Evolutionary conservation across 1,284 basidiomycete species (phyloP).

Genomic region (Termitomyces sp.): DNA sequence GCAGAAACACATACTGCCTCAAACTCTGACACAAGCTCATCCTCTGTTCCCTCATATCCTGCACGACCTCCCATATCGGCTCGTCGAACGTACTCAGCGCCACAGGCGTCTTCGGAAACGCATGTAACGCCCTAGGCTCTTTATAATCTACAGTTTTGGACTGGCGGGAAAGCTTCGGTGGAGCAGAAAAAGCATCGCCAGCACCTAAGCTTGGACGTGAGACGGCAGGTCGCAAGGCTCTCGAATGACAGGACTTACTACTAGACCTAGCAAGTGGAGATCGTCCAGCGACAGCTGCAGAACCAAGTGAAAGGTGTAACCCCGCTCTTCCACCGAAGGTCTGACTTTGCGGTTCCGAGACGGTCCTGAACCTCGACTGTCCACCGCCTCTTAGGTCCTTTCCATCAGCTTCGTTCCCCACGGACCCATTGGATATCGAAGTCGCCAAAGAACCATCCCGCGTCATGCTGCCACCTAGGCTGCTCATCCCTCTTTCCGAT

Average conservation of each 20-base stretch:
- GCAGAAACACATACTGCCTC: constrained; percentile 87
- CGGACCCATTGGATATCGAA: constrained; percentile 9
- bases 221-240: neutral
- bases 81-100: constrained; percentile 60
- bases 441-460: neutral
- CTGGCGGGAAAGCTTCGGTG: neutral
- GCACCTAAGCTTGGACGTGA: too few relatives aligned
- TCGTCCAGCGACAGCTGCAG: neutral
- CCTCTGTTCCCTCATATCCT: constrained; percentile 86
- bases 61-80: constrained; percentile 73
- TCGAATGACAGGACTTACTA: neutral
- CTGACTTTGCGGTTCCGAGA: neutral
- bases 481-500: neutral
- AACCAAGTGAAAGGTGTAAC: neutral
- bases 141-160: constrained; percentile 43
- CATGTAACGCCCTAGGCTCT: constrained; percentile 53
- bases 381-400: neutral
- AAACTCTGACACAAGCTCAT: constrained; percentile 90
- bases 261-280: neutral
- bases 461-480: neutral
- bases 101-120: constrained; percentile 43
- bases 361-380: neutral
- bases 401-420: neutral
- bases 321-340: neutral
- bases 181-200: neutral